phyloP scores from a whole-genome alignment of 2,329 filamentous ascomycete species.

The Rhexocercosporidium sp. region DNA sequence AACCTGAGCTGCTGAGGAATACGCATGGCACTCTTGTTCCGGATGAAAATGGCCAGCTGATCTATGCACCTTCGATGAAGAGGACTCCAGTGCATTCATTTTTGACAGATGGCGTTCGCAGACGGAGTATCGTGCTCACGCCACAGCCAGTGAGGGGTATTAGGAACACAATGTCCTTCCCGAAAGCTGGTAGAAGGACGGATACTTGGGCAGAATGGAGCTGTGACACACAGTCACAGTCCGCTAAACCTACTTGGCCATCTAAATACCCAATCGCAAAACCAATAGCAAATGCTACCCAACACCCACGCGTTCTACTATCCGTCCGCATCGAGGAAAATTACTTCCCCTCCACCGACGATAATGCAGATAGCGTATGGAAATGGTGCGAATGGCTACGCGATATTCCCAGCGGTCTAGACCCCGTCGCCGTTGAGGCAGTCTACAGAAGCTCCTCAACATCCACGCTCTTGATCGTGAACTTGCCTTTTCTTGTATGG shows the following conservation, averaged over 20 bases:
- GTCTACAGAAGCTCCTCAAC: constrained; percentile 7
- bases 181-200: background rate
- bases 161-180: too few species aligned
- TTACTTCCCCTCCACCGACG: background rate
- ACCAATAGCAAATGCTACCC: background rate
- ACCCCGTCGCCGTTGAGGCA: constrained; percentile 13
- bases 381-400: constrained; percentile 12
- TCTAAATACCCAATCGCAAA: background rate
- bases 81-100: constrained; percentile 19
- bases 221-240: too few species aligned
- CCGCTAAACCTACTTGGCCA: too few species aligned
- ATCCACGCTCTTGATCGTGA: constrained; percentile 13
- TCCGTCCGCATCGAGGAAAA: constrained; percentile 7
- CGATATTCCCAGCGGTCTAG: constrained; percentile 8
- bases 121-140: constrained; percentile 14
- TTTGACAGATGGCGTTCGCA: constrained; percentile 2
- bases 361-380: background rate
- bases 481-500: constrained; percentile 17
- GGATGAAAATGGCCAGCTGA: background rate
- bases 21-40: background rate
- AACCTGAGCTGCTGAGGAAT: background rate
- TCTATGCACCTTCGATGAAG: constrained; percentile 5
- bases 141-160: background rate
- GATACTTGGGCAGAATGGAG: too few species aligned
- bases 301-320: constrained; percentile 16